Percentiles rank a stretch among this genome's conserved stretches.
phyloP scores from a whole-genome alignment of 1,139 yeast genomes.

The Waltiozyma sp. region DNA sequence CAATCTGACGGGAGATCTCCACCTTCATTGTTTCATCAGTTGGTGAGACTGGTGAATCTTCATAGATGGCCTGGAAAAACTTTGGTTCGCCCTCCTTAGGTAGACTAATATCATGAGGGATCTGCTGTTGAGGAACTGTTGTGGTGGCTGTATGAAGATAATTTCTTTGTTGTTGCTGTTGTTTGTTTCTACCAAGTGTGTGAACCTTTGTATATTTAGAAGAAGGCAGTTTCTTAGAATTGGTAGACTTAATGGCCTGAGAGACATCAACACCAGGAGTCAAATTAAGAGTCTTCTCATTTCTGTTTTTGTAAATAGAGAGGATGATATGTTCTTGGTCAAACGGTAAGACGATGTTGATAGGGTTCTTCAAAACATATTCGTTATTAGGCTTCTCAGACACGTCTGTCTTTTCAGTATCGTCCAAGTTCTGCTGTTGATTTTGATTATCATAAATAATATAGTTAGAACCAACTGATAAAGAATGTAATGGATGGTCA shows the following conservation, averaged over 20 bases:
- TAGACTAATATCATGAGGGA: constrained; percentile 2
- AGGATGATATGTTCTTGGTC: constrained; percentile 10
- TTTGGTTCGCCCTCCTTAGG: constrained; percentile 3
- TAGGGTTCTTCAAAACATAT: constrained; percentile 8
- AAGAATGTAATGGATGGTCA: constrained; percentile 18
- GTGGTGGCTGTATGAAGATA: constrained; percentile 5
- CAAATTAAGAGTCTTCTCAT: constrained; percentile 5
- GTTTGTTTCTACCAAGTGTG: neutral
- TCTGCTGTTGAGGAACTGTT: constrained; percentile 1
- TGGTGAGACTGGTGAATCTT: constrained; percentile 10
- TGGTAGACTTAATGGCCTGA: neutral
- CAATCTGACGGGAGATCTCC: constrained; percentile 12
- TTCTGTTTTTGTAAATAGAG: constrained; percentile 7
- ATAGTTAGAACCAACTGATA: constrained; percentile 14
- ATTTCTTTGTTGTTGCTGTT: neutral
- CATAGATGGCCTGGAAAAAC: constrained; percentile 3
- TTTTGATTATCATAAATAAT: constrained; percentile 10
- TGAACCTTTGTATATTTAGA: neutral
- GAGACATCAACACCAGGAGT: constrained; percentile 2
- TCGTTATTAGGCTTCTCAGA: neutral
- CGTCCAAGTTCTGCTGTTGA: constrained; percentile 2
- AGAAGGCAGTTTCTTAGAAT: neutral
- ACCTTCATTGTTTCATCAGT: constrained; percentile 12
- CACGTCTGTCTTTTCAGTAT: neutral
- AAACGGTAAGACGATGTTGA: constrained; percentile 12